Evolutionary conservation across 768 basidiomycete genomes (phyloP).

Genomic region (Lentinula raphanica): DNA sequence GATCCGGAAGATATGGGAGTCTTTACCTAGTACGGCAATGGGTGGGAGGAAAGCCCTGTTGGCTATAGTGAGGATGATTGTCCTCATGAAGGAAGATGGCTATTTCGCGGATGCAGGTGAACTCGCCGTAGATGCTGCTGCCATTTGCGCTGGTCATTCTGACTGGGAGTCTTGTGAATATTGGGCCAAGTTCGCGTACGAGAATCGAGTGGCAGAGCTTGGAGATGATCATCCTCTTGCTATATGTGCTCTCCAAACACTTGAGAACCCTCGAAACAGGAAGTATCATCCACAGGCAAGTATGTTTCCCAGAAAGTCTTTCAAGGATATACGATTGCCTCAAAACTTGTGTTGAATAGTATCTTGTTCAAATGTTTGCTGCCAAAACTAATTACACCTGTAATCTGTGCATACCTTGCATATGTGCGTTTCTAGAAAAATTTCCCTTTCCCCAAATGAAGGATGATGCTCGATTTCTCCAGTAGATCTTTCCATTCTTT

Average conservation of each 20-base stretch:
- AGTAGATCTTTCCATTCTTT: no score
- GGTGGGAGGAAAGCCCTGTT: neutral
- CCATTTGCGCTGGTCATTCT: constrained; percentile 15
- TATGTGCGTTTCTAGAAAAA: no score
- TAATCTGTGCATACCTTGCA: no score
- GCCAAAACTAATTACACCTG: no score
- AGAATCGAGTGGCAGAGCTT: constrained; percentile 16
- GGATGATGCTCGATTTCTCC: no score
- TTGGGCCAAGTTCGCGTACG: constrained; percentile 16
- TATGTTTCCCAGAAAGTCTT: neutral
- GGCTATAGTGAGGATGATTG: neutral
- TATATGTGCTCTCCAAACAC: neutral
- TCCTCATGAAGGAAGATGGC: constrained; percentile 14
- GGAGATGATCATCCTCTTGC: constrained; percentile 15
- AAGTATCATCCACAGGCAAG: neutral
- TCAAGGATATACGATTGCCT: neutral
- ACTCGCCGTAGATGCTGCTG: constrained; percentile 16
- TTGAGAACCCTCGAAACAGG: neutral
- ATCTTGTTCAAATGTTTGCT: no score
- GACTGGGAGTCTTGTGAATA: constrained; percentile 21
- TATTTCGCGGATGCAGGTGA: constrained; percentile 17
- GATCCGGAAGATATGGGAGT: constrained; percentile 11
- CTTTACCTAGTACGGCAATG: neutral
- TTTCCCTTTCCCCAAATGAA: no score
- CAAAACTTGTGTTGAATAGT: no score